Evolutionary conservation across 202 grass and related monocot species (phyloP).

Genomic region (Miscanthus sacchariflorus): DNA sequence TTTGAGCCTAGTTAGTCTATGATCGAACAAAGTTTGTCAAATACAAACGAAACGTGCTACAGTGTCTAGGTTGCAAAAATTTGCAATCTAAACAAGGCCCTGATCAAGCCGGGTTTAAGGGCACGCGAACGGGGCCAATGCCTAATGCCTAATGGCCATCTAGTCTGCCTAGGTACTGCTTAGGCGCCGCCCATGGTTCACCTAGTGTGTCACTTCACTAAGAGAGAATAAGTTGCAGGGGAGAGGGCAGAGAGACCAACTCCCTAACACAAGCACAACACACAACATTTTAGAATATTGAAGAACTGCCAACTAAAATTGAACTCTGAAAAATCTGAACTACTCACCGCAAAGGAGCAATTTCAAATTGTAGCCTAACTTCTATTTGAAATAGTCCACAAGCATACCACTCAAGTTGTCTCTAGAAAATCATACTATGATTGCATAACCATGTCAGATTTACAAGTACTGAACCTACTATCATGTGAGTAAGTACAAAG

Average conservation of each 20-base stretch:
- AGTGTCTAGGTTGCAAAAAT: too few relatives aligned
- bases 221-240: too few relatives aligned
- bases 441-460: slow-evolving; percentile 17
- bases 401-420: not conserved
- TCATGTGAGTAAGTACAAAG: slow-evolving; percentile 14
- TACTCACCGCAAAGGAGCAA: slow-evolving; percentile 2
- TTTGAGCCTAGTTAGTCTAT: too few relatives aligned
- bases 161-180: not conserved
- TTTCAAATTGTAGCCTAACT: slow-evolving; percentile 24
- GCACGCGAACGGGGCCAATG: not conserved
- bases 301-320: not conserved
- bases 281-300: too few relatives aligned
- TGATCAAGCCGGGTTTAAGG: too few relatives aligned
- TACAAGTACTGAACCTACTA: slow-evolving; percentile 26
- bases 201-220: too few relatives aligned
- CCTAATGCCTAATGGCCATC: not conserved
- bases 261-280: too few relatives aligned
- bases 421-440: slow-evolving; percentile 4
- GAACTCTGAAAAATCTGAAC: not conserved
- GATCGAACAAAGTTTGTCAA: too few relatives aligned
- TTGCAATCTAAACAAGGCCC: too few relatives aligned
- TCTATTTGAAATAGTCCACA: slow-evolving; percentile 25
- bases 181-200: not conserved
- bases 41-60: too few relatives aligned
- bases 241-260: too few relatives aligned